phyloP scores from a whole-genome alignment of 306 rosid species.

The Quercus gilva region DNA sequence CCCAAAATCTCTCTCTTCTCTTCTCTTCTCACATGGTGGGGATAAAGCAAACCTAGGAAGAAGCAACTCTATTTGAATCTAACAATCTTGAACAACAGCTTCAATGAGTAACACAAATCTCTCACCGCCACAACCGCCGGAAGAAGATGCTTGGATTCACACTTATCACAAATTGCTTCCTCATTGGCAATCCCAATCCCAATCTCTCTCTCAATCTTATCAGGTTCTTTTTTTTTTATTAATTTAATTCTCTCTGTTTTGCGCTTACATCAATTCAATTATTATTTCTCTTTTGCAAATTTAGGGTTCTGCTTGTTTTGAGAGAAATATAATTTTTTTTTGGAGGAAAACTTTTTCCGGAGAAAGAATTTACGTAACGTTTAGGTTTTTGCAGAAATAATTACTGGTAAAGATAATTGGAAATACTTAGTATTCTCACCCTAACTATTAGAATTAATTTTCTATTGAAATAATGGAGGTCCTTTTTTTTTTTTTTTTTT shows the following conservation, averaged over 20 bases:
- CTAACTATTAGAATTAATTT: neutral
- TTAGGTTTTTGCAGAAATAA: neutral
- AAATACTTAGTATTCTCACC: neutral
- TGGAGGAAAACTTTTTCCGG: neutral
- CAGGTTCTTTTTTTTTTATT: constrained; percentile 24
- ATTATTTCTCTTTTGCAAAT: neutral
- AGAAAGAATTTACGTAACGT: neutral
- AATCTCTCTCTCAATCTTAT: constrained; percentile 32
- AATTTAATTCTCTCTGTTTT: neutral
- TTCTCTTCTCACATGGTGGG: too few species aligned
- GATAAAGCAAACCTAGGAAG: neutral
- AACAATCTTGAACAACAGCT: neutral
- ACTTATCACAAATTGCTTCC: constrained; percentile 44
- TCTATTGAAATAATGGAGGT: too few species aligned
- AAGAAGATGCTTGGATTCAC: constrained; percentile 48
- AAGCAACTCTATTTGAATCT: neutral
- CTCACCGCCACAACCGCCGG: constrained; percentile 23
- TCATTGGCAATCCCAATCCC: constrained; percentile 41
- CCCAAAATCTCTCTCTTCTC: too few species aligned
- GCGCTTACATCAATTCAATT: neutral
- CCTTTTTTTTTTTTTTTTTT: too few species aligned
- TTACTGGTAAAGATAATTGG: neutral
- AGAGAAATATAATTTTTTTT: too few species aligned
- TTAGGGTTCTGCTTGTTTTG: neutral
- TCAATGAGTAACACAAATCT: constrained; percentile 27